phyloP scores from a whole-genome alignment of 2,329 filamentous ascomycete species.

The Didymella glomerata region DNA sequence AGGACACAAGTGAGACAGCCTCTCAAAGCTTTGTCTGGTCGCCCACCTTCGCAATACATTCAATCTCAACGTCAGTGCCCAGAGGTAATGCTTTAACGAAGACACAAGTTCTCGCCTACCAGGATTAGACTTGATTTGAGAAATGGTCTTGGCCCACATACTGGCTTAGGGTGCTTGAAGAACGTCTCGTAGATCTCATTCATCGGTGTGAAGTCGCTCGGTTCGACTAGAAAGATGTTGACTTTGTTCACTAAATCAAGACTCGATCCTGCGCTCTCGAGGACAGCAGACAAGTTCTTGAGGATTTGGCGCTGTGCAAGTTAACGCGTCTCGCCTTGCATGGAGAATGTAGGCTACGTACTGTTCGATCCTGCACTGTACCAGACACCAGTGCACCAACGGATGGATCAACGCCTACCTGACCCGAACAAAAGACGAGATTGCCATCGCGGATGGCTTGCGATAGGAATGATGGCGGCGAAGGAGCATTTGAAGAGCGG shows the following conservation, averaged over 20 bases:
- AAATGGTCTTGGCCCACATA: background rate
- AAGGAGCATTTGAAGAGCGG: slow-evolving; percentile 12
- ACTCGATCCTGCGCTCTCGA: slow-evolving; percentile 68
- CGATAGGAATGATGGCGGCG: slow-evolving; percentile 56
- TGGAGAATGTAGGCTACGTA: background rate
- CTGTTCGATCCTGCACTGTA: slow-evolving; percentile 63
- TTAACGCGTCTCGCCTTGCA: background rate
- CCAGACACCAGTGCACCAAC: slow-evolving; percentile 65
- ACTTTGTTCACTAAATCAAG: slow-evolving; percentile 71
- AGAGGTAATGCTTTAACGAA: slow-evolving; percentile 31
- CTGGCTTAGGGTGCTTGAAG: slow-evolving; percentile 45
- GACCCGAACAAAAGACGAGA: slow-evolving; percentile 74
- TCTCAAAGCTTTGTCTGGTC: slow-evolving; percentile 1
- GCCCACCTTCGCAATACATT: slow-evolving; percentile 17
- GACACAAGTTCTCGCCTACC: slow-evolving; percentile 28
- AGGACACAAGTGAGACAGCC: background rate
- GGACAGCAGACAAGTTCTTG: slow-evolving; percentile 50
- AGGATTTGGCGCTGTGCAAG: slow-evolving; percentile 12
- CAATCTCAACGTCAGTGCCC: slow-evolving; percentile 29
- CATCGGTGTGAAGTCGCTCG: slow-evolving; percentile 69
- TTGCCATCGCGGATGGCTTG: slow-evolving; percentile 58
- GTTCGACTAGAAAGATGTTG: slow-evolving; percentile 71
- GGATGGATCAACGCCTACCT: slow-evolving; percentile 64
- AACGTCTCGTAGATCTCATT: slow-evolving; percentile 65
- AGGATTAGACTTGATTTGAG: background rate